Base-by-base conservation (phyloP, 306 rosid genomes). In the Echinosophora koreensis region DNA sequence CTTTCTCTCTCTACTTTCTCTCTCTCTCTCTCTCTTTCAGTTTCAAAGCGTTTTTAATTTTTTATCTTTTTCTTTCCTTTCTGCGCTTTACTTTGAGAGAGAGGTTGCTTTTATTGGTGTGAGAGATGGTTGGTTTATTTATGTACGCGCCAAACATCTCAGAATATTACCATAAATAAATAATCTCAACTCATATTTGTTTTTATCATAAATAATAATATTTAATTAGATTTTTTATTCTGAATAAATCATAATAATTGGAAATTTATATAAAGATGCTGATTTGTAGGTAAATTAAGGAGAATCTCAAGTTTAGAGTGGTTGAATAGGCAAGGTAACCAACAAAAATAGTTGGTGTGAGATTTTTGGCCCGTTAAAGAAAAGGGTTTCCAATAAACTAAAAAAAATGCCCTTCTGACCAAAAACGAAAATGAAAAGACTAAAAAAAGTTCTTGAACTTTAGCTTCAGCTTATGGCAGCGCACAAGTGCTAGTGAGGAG, bases 141-240 rank as follows among this genome's bases (percentile, higher is more conserved):
- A 38, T 69, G 58, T 76, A 88, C 87, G 81, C 86, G 89, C 92
- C 96, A 88, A 88, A 88, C 77, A 30, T 22, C 32, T 37, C 82
- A 46, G 5, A 14, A 49, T 49, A 61, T 69, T 84, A 50, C 78
- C 70, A 13, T 9, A 60, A 74, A 13, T 9, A 60, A 74, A 13
- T 54, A 50, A 16, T 42, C 66, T 16, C 16, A 10, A 44, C 7
- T 1, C 46, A 2, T 3, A 13, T 44, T 51, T 8, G 1, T 56
- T 63, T 7, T 17, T 8, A 16, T 74, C 54, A 1, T 69, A 0
- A 30, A 30, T 30, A 0, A 2, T 30, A 30, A 30, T 30, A 30
- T 2, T 30, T 30, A 30, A 30, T 30, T 30, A 30, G 3, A 2
- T 30, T 30, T 30, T 30, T 30, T 30, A 30, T 30, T 30, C 32